Evolutionary conservation across 257 asterid species (phyloP).

Genomic region (Vinca minor): DNA sequence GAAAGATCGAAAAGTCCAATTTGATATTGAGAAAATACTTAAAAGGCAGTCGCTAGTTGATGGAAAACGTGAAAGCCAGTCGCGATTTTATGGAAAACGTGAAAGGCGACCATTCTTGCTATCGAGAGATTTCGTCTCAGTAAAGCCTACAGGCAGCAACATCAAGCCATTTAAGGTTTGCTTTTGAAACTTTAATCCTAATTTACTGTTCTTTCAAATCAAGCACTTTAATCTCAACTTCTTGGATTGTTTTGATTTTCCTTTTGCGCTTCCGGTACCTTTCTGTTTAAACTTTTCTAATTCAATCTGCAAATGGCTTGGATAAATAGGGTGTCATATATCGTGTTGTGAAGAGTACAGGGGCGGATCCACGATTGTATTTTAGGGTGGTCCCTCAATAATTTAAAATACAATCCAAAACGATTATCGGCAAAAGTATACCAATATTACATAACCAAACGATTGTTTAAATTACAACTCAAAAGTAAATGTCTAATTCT

Average conservation of each 20-base stretch:
- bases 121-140: conserved; percentile 18
- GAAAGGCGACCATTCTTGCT: conserved; percentile 18
- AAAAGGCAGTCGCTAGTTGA: conserved; percentile 7
- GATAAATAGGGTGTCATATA: conserved; percentile 17
- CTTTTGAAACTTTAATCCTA: not conserved
- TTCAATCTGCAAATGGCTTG: not conserved
- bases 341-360: conserved; percentile 16
- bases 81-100: not conserved
- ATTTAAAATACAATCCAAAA: too few relatives aligned
- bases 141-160: conserved; percentile 9
- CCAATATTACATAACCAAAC: too few relatives aligned
- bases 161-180: conserved; percentile 22
- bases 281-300: too few relatives aligned
- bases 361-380: too few relatives aligned
- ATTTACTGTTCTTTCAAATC: not conserved
- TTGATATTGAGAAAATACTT: conserved; percentile 15
- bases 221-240: too few relatives aligned
- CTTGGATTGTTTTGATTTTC: too few relatives aligned
- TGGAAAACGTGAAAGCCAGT: too few relatives aligned
- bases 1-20: conserved; percentile 15
- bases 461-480: too few relatives aligned
- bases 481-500: too few relatives aligned
- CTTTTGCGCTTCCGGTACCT: too few relatives aligned
- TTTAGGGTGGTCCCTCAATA: too few relatives aligned
- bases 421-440: too few relatives aligned